A percentile compares a stretch with the other conserved stretches of the same genome.
phyloP scores from a whole-genome alignment of 2,329 filamentous ascomycete species.

The Colletotrichum godetiae region DNA sequence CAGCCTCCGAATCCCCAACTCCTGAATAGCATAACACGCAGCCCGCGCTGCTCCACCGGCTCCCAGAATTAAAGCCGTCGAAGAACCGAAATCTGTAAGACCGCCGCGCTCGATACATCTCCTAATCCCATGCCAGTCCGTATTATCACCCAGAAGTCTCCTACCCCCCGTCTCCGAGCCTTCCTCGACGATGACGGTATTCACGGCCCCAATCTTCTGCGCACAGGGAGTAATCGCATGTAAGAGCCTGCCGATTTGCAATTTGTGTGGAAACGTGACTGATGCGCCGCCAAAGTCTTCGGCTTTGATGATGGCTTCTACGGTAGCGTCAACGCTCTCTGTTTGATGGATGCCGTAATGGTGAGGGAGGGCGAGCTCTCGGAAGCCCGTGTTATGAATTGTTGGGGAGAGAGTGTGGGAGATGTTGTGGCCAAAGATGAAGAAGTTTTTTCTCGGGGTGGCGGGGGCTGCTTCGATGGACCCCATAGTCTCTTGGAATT shows the following conservation, averaged over 20 bases:
- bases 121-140: slow-evolving; percentile 5
- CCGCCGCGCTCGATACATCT: slow-evolving; percentile 4
- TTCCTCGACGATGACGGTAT: not conserved
- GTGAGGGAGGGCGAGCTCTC: slow-evolving; percentile 5
- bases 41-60: slow-evolving; percentile 4
- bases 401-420: slow-evolving; percentile 9
- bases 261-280: slow-evolving; percentile 10
- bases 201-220: slow-evolving; percentile 4
- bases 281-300: slow-evolving; percentile 4
- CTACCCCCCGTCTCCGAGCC: not conserved
- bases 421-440: slow-evolving; percentile 22
- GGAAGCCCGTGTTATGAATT: slow-evolving; percentile 16
- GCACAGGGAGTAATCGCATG: not conserved
- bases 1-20: not conserved
- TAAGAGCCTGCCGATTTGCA: slow-evolving; percentile 3
- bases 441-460: not conserved
- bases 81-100: not conserved
- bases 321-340: slow-evolving; percentile 6
- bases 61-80: slow-evolving; percentile 1
- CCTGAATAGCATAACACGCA: slow-evolving; percentile 4
- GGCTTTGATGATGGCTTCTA: not conserved
- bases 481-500: not conserved
- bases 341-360: slow-evolving; percentile 11
- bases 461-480: not conserved
- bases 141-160: slow-evolving; percentile 1